Percentiles rank a stretch among this genome's conserved stretches.
phyloP scores from a whole-genome alignment of 2,329 filamentous ascomycete genomes.

The Fusarium guadeloupense region DNA sequence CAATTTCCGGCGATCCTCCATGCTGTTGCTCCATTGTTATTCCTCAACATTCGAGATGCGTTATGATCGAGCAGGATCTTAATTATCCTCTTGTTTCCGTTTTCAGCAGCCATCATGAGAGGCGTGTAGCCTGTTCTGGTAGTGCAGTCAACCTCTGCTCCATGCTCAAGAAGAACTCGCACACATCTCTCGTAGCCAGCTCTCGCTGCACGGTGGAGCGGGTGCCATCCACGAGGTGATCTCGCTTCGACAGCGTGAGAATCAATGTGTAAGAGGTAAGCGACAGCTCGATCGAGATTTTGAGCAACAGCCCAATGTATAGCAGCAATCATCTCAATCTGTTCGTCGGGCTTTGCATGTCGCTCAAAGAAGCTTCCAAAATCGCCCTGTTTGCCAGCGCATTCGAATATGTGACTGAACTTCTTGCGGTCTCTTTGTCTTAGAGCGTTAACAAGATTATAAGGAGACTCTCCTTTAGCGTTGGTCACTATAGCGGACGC shows the following conservation, averaged over 20 bases:
- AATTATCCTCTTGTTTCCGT: conserved; percentile 2
- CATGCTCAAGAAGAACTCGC: conserved; percentile 10
- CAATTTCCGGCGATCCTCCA: not conserved
- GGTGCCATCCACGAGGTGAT: conserved; percentile 6
- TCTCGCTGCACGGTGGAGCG: conserved; percentile 16
- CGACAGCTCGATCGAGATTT: not conserved
- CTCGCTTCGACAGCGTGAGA: not conserved
- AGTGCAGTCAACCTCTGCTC: conserved; percentile 9
- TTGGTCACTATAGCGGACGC: conserved; percentile 5
- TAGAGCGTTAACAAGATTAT: not conserved
- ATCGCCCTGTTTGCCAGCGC: not conserved
- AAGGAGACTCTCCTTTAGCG: not conserved
- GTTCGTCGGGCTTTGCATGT: not conserved
- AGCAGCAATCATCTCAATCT: not conserved
- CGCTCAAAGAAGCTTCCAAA: not conserved
- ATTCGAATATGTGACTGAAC: conserved; percentile 5
- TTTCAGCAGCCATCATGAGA: conserved; percentile 18
- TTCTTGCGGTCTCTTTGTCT: not conserved
- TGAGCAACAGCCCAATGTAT: conserved; percentile 5
- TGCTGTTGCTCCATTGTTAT: not conserved
- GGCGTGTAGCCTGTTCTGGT: conserved; percentile 19
- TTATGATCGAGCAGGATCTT: not conserved
- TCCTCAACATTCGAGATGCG: not conserved
- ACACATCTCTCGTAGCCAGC: not conserved
- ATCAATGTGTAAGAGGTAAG: conserved; percentile 14